Base-by-base conservation (phyloP, 352 stramenopile species). In the Phytopythium mirpurense region DNA sequence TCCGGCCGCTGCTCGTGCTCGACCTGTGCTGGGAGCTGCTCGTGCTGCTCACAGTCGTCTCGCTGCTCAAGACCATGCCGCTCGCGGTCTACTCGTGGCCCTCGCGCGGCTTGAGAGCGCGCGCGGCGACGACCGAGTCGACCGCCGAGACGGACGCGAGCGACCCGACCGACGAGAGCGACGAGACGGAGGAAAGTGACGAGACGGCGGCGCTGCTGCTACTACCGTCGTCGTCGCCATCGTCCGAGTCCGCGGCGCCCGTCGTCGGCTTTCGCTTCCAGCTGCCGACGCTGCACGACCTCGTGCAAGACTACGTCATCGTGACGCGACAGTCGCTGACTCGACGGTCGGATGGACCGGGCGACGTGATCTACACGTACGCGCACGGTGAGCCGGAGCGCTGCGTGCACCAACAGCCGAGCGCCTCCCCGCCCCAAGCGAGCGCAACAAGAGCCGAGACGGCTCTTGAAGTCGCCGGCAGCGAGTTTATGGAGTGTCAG, bases 241-340 rank as follows among this genome's bases (percentile, higher is more conserved):
- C 29, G 3, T 5, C 19, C 3, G 11, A 18, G 40, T 26, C 44
- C 38, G 16, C 44, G 8, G 9, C 45, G 12, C 45, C 27, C 9
- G 45, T 51, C 9, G 27, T 35, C n/a, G 47, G 31, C n/a, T 54
- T 54, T 23, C 47, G 47, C 47, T 54, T 54, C 21, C 47, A 54
- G 34, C 31, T 54, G 14, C 32, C 47, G 47, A 54, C 47, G 31
- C 19, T 54, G 19, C 47, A 54, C 7, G 47, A 43, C 16, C 34
- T 54, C 31, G 47, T 54, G 2, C 47, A 54, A n/a, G 47, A 54
- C 47, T 54, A 54, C 15, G 47, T 54, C 29, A 34, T 54, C 15
- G 47, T 54, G 31, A 54, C 47, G 16, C 41, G 47, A 32, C 32
- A 41, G 35, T 54, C 47, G 31, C 47, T 54, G 5, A 43, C 47